Base-by-base conservation (phyloP, 805 yeast species). In the Ogataea degrootiae region DNA sequence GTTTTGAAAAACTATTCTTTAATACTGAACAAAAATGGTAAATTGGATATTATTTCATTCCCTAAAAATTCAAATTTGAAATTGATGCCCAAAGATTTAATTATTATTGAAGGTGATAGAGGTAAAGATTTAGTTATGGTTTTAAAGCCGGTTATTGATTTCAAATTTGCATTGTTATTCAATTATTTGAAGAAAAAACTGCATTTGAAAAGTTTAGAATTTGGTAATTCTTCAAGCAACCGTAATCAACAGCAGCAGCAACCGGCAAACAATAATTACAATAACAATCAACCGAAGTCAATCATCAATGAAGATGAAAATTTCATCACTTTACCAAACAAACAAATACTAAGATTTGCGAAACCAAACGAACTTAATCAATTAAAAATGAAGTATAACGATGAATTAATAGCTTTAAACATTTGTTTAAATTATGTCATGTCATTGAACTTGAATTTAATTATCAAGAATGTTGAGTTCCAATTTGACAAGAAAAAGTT, bases 401-500 rank as follows among this genome's bases (percentile, higher is more conserved):
- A 85, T 59, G 95, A 87, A 63, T 71, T 82, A 53, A 80, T 82
- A 60, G 87, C 92, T 2, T 77, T 79, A 50, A 78, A 80, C 50
- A 80, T 87, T 35, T 83, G 90, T 44, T 69, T 75, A 47, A 70
- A 79, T 45, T 68, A 68, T 54, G 72, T 67, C 19, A 54, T 63
- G 9, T 60, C 66, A 17, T 54, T 66, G 48, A 70, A 75, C 46
- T 60, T 76, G 56, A 71, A 73, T 60, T 68, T 87, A 73, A 77
- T 78, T 56, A 75, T 87, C 43, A 72, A 85, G 53, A 86, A 82
- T 61, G 85, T 88, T 1, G 95, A 87, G 63, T 86, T 83, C 65
- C 95, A 87, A 65, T 86, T 84, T 65, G 94, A 87, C 63, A 78
- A 86, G 49, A 84, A 85, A 61, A 87, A 87, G 56, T 71, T 86